A percentile compares a stretch with the other conserved stretches of the same genome.
These are phyloP conservation scores for Pouteria glomerata DNA, from an alignment of 148 eudicot species.

Conservation along the genomic window DNA sequence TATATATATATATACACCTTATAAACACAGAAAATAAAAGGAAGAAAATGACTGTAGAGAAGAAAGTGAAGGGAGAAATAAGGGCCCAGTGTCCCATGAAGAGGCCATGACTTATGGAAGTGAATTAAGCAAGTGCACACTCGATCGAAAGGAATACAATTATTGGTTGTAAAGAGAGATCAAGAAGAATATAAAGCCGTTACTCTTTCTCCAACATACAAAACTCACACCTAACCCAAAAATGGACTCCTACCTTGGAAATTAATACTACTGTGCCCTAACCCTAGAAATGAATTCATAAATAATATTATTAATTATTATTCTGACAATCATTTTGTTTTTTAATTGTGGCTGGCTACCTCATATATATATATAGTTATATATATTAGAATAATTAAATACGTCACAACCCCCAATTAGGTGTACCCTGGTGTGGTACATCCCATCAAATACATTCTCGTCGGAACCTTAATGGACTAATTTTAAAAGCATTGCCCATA, in stretches of 20 bases:
- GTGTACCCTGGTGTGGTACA: slow-evolving; percentile 3
- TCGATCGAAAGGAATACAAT: slow-evolving; percentile 8
- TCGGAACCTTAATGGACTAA: slow-evolving; percentile 2
- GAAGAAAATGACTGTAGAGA: no score
- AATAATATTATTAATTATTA: not conserved
- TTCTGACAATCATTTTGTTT: slow-evolving; percentile 7
- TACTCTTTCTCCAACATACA: slow-evolving; percentile 13
- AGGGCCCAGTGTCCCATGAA: slow-evolving; percentile 13
- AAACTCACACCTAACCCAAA: slow-evolving; percentile 2
- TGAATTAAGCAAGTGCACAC: slow-evolving; percentile 12
- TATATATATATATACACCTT: no score
- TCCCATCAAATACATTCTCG: slow-evolving; percentile 15
- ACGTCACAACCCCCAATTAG: slow-evolving; percentile 2
- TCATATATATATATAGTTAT: not conserved
- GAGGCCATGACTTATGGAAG: slow-evolving; percentile 19
- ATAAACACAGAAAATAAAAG: no score
- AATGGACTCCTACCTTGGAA: no score
- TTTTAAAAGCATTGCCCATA: not conserved
- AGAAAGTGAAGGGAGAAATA: no score
- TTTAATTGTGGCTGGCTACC: not conserved
- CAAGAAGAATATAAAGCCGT: slow-evolving; percentile 18
- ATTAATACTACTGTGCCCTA: no score
- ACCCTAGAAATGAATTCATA: slow-evolving; percentile 2
- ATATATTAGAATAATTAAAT: not conserved
- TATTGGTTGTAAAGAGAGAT: slow-evolving; percentile 9